Evolutionary conservation across 2,329 filamentous ascomycete genomes (phyloP).

Genomic region (Davidsoniella neocaledoniae): DNA sequence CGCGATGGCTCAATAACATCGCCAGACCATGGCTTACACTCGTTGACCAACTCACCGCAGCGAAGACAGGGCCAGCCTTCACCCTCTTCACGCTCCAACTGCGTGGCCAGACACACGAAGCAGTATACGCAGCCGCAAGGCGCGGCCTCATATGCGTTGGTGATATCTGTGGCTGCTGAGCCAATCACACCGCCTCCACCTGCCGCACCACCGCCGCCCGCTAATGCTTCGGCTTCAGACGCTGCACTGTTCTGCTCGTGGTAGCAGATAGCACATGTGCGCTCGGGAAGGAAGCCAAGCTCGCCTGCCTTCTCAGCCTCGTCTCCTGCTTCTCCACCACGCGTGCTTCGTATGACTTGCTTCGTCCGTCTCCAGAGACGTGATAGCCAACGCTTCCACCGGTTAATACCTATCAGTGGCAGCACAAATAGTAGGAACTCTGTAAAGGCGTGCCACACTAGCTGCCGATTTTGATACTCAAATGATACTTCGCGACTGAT

Average conservation of each 20-base stretch:
- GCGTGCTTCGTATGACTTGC: slow-evolving; percentile 32
- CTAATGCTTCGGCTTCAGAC: slow-evolving; percentile 60
- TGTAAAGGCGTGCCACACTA: slow-evolving; percentile 99
- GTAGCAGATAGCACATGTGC: slow-evolving; percentile 95
- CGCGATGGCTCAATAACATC: slow-evolving; percentile 55
- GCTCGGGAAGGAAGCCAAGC: slow-evolving; percentile 69
- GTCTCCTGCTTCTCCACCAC: slow-evolving; percentile 16
- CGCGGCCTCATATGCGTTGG: slow-evolving; percentile 84
- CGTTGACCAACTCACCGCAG: slow-evolving; percentile 67
- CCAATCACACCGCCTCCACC: slow-evolving; percentile 64
- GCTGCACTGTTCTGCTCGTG: slow-evolving; percentile 68
- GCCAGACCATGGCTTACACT: slow-evolving; percentile 81
- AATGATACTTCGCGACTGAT: slow-evolving; percentile 87
- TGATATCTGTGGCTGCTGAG: slow-evolving; percentile 80
- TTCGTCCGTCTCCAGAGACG: slow-evolving; percentile 73
- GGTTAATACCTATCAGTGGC: slow-evolving; percentile 86
- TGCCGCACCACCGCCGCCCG: slow-evolving; percentile 49
- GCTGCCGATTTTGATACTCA: slow-evolving; percentile 90
- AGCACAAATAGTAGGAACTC: slow-evolving; percentile 95
- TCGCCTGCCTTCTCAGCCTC: slow-evolving; percentile 48
- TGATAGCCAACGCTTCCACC: slow-evolving; percentile 81
- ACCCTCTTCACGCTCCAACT: slow-evolving; percentile 80
- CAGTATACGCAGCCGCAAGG: slow-evolving; percentile 90
- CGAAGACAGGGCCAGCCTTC: slow-evolving; percentile 86
- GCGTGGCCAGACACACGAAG: slow-evolving; percentile 83